Percentiles rank a stretch among this genome's conserved stretches.
These are phyloP conservation scores for Saccharomycopsis hybrid DNA, from an alignment of 1,139 yeast species.

Conservation along the genomic window DNA sequence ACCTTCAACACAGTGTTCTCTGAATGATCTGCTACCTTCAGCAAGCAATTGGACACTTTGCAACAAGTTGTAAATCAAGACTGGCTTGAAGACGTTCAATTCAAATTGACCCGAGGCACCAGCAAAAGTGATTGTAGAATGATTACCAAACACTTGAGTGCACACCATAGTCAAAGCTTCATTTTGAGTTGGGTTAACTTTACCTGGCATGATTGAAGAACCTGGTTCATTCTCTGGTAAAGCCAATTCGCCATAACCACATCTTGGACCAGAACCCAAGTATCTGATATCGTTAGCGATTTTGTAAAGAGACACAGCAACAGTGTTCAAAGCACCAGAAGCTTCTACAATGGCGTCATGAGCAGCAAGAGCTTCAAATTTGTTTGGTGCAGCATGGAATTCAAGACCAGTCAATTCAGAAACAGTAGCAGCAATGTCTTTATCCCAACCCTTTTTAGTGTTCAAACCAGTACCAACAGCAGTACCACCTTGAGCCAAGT, in stretches of 20 bases:
- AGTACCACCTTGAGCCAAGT: constrained; percentile 97
- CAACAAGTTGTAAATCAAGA: constrained; percentile 83
- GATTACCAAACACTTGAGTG: constrained; percentile 95
- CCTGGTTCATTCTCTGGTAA: constrained; percentile 99
- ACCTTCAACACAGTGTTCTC: constrained; percentile 92
- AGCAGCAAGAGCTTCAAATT: constrained; percentile 97
- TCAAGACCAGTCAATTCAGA: constrained; percentile 79
- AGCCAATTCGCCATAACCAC: constrained; percentile 95
- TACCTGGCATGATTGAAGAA: constrained; percentile 98
- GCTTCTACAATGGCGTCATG: constrained; percentile 98
- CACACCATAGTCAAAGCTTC: constrained; percentile 99
- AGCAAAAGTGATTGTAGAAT: constrained; percentile 88
- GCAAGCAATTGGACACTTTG: constrained; percentile 82
- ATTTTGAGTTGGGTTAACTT: constrained; percentile 98
- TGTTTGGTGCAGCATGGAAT: constrained; percentile 94
- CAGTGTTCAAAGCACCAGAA: constrained; percentile 93
- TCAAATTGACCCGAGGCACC: constrained; percentile 99
- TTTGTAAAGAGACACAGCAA: constrained; percentile 88
- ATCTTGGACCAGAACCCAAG: constrained; percentile 98
- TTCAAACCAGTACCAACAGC: constrained; percentile 98
- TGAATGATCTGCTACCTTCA: constrained; percentile 85
- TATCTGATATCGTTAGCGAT: constrained; percentile 97
- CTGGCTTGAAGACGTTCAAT: constrained; percentile 96
- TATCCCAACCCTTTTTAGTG: constrained; percentile 86
- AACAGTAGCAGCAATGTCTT: constrained; percentile 72